Evolutionary conservation across 768 basidiomycete genomes (phyloP).

Genomic region (Brasilioporus rufonigricans): DNA sequence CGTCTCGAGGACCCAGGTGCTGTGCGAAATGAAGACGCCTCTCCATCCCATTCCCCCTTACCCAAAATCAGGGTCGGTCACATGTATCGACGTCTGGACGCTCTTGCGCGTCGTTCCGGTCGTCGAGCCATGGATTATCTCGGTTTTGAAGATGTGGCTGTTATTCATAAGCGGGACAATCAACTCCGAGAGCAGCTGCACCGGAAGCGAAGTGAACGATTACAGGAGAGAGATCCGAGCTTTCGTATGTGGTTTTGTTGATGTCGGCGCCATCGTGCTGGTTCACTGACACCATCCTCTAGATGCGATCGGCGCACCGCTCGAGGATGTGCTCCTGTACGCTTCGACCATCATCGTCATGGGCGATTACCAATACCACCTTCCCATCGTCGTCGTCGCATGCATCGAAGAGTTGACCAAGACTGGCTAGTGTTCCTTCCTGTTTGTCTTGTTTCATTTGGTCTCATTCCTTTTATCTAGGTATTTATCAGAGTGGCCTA

Average conservation of each 20-base stretch:
- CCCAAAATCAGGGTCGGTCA: constrained; percentile 21
- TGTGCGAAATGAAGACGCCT: neutral
- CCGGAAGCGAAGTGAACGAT: constrained; percentile 15
- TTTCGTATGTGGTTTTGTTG: constrained; percentile 24
- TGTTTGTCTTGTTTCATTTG: neutral
- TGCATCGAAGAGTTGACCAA: constrained; percentile 48
- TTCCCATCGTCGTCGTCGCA: constrained; percentile 39
- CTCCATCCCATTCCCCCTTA: constrained; percentile 4
- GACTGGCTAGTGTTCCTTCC: constrained; percentile 30
- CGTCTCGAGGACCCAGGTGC: neutral
- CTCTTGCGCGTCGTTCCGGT: constrained; percentile 19
- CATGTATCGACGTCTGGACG: constrained; percentile 28
- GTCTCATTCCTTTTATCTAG: constrained; percentile 22
- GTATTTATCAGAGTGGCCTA: constrained; percentile 41
- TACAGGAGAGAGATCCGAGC: constrained; percentile 20
- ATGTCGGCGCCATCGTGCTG: neutral
- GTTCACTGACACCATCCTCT: neutral
- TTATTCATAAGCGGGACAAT: constrained; percentile 15
- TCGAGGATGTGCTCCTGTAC: constrained; percentile 33
- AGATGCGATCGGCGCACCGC: constrained; percentile 39
- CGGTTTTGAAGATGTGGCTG: constrained; percentile 21
- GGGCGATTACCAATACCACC: constrained; percentile 36
- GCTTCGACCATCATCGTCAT: constrained; percentile 34
- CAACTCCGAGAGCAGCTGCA: constrained; percentile 26
- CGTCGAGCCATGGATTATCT: constrained; percentile 30